phyloP scores from a whole-genome alignment of 2,329 filamentous ascomycete genomes.

The Allantophomopsis lycopodina region DNA sequence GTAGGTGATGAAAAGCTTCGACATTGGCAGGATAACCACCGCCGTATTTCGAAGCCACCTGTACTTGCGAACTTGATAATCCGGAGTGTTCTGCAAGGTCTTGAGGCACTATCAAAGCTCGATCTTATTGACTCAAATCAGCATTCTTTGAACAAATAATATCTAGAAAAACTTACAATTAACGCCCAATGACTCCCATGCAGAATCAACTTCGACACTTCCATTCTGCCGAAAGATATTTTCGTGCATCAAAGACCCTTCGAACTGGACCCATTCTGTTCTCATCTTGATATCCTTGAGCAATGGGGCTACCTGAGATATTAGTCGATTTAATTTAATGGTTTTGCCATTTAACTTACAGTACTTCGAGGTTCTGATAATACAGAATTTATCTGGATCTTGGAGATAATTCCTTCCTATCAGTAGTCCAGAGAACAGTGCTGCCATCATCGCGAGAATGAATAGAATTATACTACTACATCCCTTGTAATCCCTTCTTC shows the following conservation, averaged over 20 bases:
- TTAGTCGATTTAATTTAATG: no score
- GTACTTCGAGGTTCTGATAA: no score
- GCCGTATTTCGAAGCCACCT: slow-evolving; percentile 33
- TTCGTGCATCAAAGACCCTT: slow-evolving; percentile 36
- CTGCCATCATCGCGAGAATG: no score
- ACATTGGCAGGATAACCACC: slow-evolving; percentile 34
- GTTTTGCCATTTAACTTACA: no score
- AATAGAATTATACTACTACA: no score
- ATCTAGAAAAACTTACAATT: slow-evolving; percentile 25
- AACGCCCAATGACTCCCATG: slow-evolving; percentile 34
- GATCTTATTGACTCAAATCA: slow-evolving; percentile 13
- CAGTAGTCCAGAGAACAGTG: no score
- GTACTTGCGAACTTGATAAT: slow-evolving; percentile 31
- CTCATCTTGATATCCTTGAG: slow-evolving; percentile 24
- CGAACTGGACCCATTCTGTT: slow-evolving; percentile 28
- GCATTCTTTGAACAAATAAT: no score
- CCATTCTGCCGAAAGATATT: slow-evolving; percentile 32
- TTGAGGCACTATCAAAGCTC: slow-evolving; percentile 23
- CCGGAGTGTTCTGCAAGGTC: slow-evolving; percentile 27
- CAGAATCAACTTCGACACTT: slow-evolving; percentile 34
- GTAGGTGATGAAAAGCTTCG: slow-evolving; percentile 31
- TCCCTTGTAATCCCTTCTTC: no score
- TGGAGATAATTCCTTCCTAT: no score
- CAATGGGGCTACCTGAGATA: slow-evolving; percentile 10
- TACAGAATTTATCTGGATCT: no score